Base-by-base conservation (phyloP, 1,284 basidiomycete species). In the Fomitopsis schrenkii region DNA sequence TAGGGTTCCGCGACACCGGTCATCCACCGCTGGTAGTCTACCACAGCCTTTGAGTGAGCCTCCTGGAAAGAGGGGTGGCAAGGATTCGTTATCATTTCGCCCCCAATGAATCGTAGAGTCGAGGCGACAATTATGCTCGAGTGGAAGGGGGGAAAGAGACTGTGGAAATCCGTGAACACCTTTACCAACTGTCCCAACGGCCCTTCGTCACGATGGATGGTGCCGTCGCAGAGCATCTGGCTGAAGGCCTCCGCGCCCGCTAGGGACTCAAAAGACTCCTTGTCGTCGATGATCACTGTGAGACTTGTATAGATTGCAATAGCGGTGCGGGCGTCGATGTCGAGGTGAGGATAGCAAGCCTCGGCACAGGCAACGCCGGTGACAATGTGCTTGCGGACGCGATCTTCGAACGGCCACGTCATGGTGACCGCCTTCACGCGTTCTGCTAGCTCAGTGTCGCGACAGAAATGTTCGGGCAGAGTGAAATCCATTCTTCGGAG, bases 291-390 rank as follows among this genome's bases (percentile, higher is more conserved):
- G 19, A 2, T 5, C 9, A 38, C 28, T 12, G 36, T 14, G 5
- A 57, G 15, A 15, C 55, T 45, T n/a, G 55, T 57, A 35, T 52
- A 61, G 5, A 61, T 17, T 12, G 59, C 55, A 28, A 61, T 19
- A 1, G 19, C 19, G 3, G 50, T 33, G 15, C 58, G 57, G 10
- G 56, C 17, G 5, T 58, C 57, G 30, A 61, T 40, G 42, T 19
- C 17, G 42, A 54, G 12, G 14, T 61, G 55, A 8, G 33, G 12
- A 28, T 55, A 61, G 2, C 46, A n/a, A 5, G 50, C 38, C 22
- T 38, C 35, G 10, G 60, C 28, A 15, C 58, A 19, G 17, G 22
- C 19, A n/a, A 55, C 10, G 2, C 56, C 60, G 2, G 60, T 61
- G 17, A 38, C 26, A 30, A 61, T 55, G 17, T 54, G 56, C 30